Percentiles rank a stretch among this genome's conserved stretches.
Conservation (phyloP, 2,329 filamentous ascomycete species). For the Colletotrichum tanaceti region DNA sequence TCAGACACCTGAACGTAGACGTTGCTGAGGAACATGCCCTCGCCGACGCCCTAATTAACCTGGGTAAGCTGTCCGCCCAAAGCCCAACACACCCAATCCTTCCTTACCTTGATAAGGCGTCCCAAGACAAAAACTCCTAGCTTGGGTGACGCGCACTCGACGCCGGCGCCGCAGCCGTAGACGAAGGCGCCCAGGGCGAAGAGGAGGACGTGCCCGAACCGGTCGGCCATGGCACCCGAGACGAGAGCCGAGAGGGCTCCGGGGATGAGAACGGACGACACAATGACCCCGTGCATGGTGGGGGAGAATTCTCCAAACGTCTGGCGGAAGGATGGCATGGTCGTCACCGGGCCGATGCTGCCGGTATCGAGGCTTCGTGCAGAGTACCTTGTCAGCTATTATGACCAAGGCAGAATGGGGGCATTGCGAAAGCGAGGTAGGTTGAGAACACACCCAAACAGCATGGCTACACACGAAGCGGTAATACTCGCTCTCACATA, state of each 20-base stretch:
- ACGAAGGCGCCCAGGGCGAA: conserved; percentile 63
- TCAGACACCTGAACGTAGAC: conserved; percentile 68
- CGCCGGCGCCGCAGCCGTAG: conserved; percentile 63
- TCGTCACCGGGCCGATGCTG: conserved; percentile 69
- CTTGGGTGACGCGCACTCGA: conserved; percentile 51
- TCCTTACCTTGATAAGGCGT: conserved; percentile 56
- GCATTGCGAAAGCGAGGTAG: not conserved
- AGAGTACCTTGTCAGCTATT: conserved; percentile 4
- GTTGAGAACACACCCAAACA: conserved; percentile 46
- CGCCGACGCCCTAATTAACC: conserved; percentile 62
- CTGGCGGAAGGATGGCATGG: conserved; percentile 63
- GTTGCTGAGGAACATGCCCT: conserved; percentile 67
- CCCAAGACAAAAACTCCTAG: conserved; percentile 67
- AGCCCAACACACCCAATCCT: no score
- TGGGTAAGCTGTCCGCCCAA: no score
- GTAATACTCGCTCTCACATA: conserved; percentile 48
- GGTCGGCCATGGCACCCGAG: conserved; percentile 65
- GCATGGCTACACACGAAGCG: conserved; percentile 48
- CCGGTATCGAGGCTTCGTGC: conserved; percentile 54
- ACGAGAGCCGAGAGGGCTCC: conserved; percentile 70
- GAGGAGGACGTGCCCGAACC: conserved; percentile 63
- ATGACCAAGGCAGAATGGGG: not conserved
- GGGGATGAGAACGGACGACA: conserved; percentile 69
- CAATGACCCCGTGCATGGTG: conserved; percentile 68
- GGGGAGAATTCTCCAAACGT: conserved; percentile 65